Base-by-base conservation (phyloP, 192 early-diverging fungal genomes). In the Entomortierella chlamydospora region DNA sequence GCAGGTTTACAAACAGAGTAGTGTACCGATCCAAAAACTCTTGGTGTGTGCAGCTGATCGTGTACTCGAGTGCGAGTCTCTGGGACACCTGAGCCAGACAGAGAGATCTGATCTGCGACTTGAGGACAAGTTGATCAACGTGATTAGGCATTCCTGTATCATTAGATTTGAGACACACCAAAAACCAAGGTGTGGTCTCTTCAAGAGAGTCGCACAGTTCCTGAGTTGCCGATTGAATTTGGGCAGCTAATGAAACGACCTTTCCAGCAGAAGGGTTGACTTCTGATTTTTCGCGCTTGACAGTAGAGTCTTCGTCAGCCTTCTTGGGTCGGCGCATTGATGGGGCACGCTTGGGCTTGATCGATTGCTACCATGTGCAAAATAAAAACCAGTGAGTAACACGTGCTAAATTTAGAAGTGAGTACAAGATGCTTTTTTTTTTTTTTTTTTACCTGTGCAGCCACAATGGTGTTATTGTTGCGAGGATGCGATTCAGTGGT, bases 401-500 rank as follows among this genome's bases (percentile, higher is more conserved):
- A n/a, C n/a, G n/a, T n/a, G n/a, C n/a, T n/a, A n/a, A n/a, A n/a
- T n/a, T n/a, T n/a, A n/a, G n/a, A n/a, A n/a, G n/a, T n/a, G n/a
- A n/a, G n/a, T n/a, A n/a, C n/a, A n/a, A n/a, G n/a, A n/a, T n/a
- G n/a, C 2, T 34, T 42, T 23, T 9, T n/a, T 28, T 18, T 47
- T 30, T 51, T 8, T 51, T 25, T 51, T 22, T 4, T 37, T 69
- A 79, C 76, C 81, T 95, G 91, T 3, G 94, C 94, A 15, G 90
- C 87, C 30, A 96, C 90, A 61, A 96, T 92, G 28, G 92, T 89
- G 65, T 88, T 91, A 67, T 88, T 85, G 68, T 92, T 87, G 15
- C 89, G 87, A n/a, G 94, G 95, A 79, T 97, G 95, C 31, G 89
- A 89, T 78, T 95, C 91, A 13, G 91, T 92, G 42, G 90, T 85